phyloP scores from a whole-genome alignment of 306 rosid species.

The Cucurbita ficifolia region DNA sequence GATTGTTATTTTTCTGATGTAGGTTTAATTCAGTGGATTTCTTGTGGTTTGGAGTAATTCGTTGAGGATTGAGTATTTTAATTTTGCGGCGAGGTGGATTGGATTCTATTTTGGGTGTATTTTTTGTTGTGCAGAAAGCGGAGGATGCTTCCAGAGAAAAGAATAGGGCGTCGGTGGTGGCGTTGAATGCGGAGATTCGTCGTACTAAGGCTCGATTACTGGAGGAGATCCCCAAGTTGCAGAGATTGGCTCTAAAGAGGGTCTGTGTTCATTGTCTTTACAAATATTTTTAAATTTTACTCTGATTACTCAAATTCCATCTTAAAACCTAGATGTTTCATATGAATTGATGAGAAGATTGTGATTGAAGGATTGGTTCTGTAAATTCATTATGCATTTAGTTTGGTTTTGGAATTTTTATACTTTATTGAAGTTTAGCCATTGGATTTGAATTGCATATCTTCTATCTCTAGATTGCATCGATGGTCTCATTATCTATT shows the following conservation, averaged over 20 bases:
- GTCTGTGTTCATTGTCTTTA: constrained; percentile 17
- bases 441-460: background rate
- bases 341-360: background rate
- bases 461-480: background rate
- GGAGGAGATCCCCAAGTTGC: constrained; percentile 94
- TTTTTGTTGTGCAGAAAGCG: constrained; percentile 60
- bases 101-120: background rate
- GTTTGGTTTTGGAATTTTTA: background rate
- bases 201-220: constrained; percentile 77
- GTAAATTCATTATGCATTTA: background rate
- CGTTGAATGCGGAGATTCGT: constrained; percentile 96
- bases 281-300: background rate
- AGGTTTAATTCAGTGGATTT: background rate
- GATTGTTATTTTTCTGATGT: background rate
- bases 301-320: background rate
- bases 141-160: constrained; percentile 78
- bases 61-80: background rate
- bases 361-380: background rate
- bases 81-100: background rate
- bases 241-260: constrained; percentile 81
- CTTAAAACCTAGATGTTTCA: background rate
- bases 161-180: constrained; percentile 76
- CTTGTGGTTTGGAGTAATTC: background rate
- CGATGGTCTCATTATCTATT: background rate
- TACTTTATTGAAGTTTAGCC: background rate